Evolutionary conservation across 352 stramenopile species (phyloP), one percentile per base, ranked within the genome.

Genomic region (Phytopythium chamaehyphon): DNA sequence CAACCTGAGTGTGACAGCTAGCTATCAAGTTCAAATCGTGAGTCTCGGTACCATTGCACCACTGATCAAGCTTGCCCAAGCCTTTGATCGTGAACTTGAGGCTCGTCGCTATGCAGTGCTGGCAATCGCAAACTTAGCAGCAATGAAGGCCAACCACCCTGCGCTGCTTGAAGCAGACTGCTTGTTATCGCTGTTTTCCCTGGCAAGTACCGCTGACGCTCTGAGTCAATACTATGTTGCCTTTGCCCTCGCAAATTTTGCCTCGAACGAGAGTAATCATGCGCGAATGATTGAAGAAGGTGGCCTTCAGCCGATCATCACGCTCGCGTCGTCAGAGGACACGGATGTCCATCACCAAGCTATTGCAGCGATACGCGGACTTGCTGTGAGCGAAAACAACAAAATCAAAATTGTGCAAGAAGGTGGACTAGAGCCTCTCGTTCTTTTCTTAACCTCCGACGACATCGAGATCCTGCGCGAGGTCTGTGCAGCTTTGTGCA

Each of bases 391-490:
- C 16, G 78, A 94, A 16, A 71, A 82, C 10, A 97, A 97, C 66
- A 98, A 98, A 59, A 84, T 98, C 51, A 98, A 98, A 64, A 98
- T 98, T 48, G 80, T 98, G 5, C 93, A 99, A 49, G 95, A 98
- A 79, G 96, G 95, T 15, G 94, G 95, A 0, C 66, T 99, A 18
- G 92, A 98, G 57, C 93, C 95, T 16, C 73, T 99, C 12, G 83
- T 93, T 22, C 56, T 97, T 38, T 71, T 98, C 5, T 68, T 98
- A 12, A 62, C 88, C 46, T 95, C 87, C 0, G 67, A 86, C 38
- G 93, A 99, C 57, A 68, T 95, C 10, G 91, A 98, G 60, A 96
- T 98, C 31, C 67, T 98, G 10, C 77, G 93, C 0, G 95, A 99
- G 55, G 89, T 95, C 1, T 97, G 90, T 47, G 95, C 91, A 0